Base-by-base conservation (phyloP, 2,329 filamentous ascomycete genomes). In the Zymoseptoria passerinii region DNA sequence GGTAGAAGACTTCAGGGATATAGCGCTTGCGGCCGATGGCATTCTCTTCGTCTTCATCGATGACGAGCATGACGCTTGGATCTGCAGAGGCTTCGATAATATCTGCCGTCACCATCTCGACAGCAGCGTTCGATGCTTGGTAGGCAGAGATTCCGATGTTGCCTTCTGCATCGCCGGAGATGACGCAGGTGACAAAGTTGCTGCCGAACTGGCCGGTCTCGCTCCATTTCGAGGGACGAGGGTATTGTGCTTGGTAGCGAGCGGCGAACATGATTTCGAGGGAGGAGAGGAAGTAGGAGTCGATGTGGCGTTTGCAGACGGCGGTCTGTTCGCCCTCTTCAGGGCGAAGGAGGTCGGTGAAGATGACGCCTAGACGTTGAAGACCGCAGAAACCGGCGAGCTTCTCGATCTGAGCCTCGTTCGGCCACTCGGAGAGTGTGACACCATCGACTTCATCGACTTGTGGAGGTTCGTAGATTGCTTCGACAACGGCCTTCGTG, bases 1-100 rank as follows among this genome's bases (percentile, higher is more conserved):
- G 85, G 77, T 95, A 99, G 75, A 97, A 99, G 4, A 99, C 92
- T 70, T 99, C 94, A 0, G 94, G 94, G 20, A 99, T 95, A 71
- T 99, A 99, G 67, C 92, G 83, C 23, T 87, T 86, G 57, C 84
- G 85, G 75, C 78, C 57, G 77, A 84, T 65, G 10, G 57, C 59
- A 78, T 72, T 84, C 54, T 92, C 88, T 66, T 96, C 91, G 59
- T 92, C 89, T 71, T 97, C 92, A 23, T 89, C 88, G 61, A 92
- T 90, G 4, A 99, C 94, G 51, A 99, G 83, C 92, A 99, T 96
- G 55, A 92, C 86, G 6, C 83, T 86, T 1, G 94, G 94, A 63
- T 97, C 92, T 28, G 92, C 92, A 8, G 91, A 97, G 7, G 94
- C 90, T 72, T 99, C 94, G 61, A 99, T 84, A 63, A 99, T 92